A percentile compares a stretch with the other conserved stretches of the same genome.
Evolutionary conservation across 345 rosid genomes (phyloP).

Genomic region (Linum tenue): DNA sequence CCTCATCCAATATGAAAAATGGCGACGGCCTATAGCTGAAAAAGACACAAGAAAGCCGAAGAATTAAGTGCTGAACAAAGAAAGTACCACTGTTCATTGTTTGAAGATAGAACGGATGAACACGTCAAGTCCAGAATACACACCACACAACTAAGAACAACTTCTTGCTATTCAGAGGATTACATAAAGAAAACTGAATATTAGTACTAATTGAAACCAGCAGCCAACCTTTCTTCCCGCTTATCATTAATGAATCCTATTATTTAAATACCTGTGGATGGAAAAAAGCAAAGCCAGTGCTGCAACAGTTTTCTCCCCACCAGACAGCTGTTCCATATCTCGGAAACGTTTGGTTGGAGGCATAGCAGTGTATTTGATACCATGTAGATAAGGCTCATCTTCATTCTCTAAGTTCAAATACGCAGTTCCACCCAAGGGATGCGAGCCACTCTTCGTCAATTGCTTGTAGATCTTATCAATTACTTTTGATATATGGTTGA

Average conservation of each 20-base stretch:
- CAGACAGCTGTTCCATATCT: slow-evolving; percentile 97
- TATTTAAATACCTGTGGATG: slow-evolving; percentile 72
- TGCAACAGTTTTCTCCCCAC: slow-evolving; percentile 98
- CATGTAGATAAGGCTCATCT: slow-evolving; percentile 91
- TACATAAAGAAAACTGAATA: no score
- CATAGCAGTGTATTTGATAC: slow-evolving; percentile 91
- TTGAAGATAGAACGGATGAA: no score
- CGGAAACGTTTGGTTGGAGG: slow-evolving; percentile 99
- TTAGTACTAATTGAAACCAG: neutral
- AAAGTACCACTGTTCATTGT: neutral
- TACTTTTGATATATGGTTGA: slow-evolving; percentile 64
- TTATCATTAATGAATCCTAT: slow-evolving; percentile 4
- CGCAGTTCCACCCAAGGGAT: slow-evolving; percentile 87
- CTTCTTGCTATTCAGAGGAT: no score
- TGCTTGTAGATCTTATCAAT: slow-evolving; percentile 94
- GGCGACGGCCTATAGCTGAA: slow-evolving; percentile 93
- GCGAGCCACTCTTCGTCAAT: slow-evolving; percentile 78
- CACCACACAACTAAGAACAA: no score
- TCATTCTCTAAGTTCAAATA: slow-evolving; percentile 89
- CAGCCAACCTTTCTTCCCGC: neutral
- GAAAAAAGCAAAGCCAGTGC: slow-evolving; percentile 93
- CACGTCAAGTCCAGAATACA: no score
- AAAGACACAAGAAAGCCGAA: neutral
- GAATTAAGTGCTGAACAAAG: neutral
- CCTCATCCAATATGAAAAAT: slow-evolving; percentile 92